Conservation (phyloP, 148 eudicot species). For the Fagopyrum homotropicum region DNA sequence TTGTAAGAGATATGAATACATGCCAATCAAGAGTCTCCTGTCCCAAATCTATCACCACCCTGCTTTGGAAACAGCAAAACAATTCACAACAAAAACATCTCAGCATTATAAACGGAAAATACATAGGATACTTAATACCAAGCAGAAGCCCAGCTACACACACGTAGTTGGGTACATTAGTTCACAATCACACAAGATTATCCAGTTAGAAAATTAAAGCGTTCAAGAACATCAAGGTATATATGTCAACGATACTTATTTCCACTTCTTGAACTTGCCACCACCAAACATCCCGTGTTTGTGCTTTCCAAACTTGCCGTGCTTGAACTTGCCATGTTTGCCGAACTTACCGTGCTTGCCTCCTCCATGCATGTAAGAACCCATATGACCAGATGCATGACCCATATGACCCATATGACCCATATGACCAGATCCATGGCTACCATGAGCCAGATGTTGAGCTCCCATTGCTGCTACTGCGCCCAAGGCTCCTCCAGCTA, state of each 20-base stretch:
- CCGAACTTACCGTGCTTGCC: conserved; percentile 41
- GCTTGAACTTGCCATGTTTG: conserved; percentile 29
- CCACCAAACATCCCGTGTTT: conserved; percentile 22
- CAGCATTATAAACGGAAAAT: background rate
- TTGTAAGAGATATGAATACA: too few species aligned
- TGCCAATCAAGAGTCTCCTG: too few species aligned
- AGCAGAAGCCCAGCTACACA: background rate
- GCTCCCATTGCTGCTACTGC: conserved; percentile 60
- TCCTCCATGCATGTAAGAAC: conserved; percentile 26
- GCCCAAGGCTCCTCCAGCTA: conserved; percentile 63
- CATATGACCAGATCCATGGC: conserved; percentile 24
- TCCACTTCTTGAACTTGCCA: conserved; percentile 53
- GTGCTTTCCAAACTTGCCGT: conserved; percentile 17
- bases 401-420: conserved; percentile 29
- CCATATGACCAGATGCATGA: conserved; percentile 9
- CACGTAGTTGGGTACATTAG: background rate
- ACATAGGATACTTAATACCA: background rate
- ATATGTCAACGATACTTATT: conserved; percentile 21
- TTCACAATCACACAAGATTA: conserved; percentile 4
- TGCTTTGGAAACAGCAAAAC: background rate
- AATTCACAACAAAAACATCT: background rate
- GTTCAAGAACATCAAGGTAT: background rate
- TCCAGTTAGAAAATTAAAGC: background rate
- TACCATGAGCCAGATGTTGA: conserved; percentile 27
- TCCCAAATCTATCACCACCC: too few species aligned